phyloP scores from a whole-genome alignment of 2,329 filamentous ascomycete species.

The Penicillium sp. region DNA sequence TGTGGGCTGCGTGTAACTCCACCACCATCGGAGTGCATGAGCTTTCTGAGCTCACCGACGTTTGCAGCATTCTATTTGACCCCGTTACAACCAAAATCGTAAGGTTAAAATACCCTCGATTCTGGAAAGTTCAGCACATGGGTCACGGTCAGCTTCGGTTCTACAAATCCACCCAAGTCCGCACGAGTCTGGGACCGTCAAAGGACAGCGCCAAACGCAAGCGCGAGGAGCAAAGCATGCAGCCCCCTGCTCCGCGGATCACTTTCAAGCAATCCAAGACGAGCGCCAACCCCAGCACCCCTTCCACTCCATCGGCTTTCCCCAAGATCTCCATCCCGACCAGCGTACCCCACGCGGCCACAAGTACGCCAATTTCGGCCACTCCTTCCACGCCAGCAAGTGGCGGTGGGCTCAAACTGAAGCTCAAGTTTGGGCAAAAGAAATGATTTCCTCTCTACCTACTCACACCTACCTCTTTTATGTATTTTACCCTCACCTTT shows the following conservation, averaged over 20 bases:
- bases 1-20: slow-evolving; percentile 62
- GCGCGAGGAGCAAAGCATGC: slow-evolving; percentile 43
- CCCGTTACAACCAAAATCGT: slow-evolving; percentile 55
- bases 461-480: slow-evolving; percentile 12
- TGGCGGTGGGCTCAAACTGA: slow-evolving; percentile 47
- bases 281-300: slow-evolving; percentile 26
- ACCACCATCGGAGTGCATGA: slow-evolving; percentile 56
- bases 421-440: slow-evolving; percentile 44
- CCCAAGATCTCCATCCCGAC: slow-evolving; percentile 42
- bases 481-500: slow-evolving; percentile 24
- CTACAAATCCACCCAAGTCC: slow-evolving; percentile 42
- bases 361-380: slow-evolving; percentile 33
- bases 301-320: slow-evolving; percentile 29
- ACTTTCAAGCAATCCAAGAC: slow-evolving; percentile 49
- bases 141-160: slow-evolving; percentile 55
- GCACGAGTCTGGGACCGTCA: slow-evolving; percentile 41
- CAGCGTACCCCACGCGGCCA: slow-evolving; percentile 30
- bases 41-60: slow-evolving; percentile 59
- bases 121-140: slow-evolving; percentile 58
- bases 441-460: slow-evolving; percentile 27
- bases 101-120: slow-evolving; percentile 58
- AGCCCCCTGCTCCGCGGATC: slow-evolving; percentile 43
- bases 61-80: slow-evolving; percentile 61
- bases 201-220: slow-evolving; percentile 44
- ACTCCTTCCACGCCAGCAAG: slow-evolving; percentile 39